Percentiles rank a stretch among this genome's conserved stretches.
Conservation (phyloP, 83 land plant genomes). For the Picea engelmannii region DNA sequence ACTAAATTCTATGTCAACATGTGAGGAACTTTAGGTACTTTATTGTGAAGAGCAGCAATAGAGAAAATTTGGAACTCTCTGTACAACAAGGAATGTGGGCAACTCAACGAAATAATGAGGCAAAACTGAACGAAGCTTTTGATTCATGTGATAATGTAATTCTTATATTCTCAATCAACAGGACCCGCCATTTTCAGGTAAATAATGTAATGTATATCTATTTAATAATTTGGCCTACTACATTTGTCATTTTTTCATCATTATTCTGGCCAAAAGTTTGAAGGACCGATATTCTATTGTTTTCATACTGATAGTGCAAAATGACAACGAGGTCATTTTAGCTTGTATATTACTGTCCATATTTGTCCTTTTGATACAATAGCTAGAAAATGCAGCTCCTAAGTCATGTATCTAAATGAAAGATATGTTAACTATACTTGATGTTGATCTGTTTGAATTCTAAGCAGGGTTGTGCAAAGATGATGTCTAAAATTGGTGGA, state of each 20-base stretch:
- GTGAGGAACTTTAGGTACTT: slow-evolving; percentile 54
- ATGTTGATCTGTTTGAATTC: not conserved
- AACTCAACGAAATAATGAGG: slow-evolving; percentile 83
- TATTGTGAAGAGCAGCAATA: slow-evolving; percentile 82
- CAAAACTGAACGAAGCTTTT: slow-evolving; percentile 83
- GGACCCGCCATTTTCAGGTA: slow-evolving; percentile 79
- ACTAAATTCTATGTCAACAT: not conserved
- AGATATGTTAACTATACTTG: not conserved
- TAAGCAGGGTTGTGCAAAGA: slow-evolving; percentile 77
- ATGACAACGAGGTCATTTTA: not conserved
- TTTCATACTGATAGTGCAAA: not conserved
- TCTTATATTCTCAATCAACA: slow-evolving; percentile 73
- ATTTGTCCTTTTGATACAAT: not conserved
- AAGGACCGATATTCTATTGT: not conserved
- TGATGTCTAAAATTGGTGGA: slow-evolving; percentile 79
- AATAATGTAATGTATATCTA: not conserved
- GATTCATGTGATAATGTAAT: slow-evolving; percentile 74
- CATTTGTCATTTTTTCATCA: not conserved
- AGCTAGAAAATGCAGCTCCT: slow-evolving; percentile 1
- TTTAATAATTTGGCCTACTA: not conserved
- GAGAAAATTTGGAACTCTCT: slow-evolving; percentile 78
- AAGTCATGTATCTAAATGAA: not conserved
- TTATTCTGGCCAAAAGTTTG: not conserved
- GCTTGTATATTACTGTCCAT: not conserved
- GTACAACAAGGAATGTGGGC: slow-evolving; percentile 88